A percentile compares a stretch with the other conserved stretches of the same genome.
phyloP scores from a whole-genome alignment of 331 rosid genomes.

The Pyrus hybrid region DNA sequence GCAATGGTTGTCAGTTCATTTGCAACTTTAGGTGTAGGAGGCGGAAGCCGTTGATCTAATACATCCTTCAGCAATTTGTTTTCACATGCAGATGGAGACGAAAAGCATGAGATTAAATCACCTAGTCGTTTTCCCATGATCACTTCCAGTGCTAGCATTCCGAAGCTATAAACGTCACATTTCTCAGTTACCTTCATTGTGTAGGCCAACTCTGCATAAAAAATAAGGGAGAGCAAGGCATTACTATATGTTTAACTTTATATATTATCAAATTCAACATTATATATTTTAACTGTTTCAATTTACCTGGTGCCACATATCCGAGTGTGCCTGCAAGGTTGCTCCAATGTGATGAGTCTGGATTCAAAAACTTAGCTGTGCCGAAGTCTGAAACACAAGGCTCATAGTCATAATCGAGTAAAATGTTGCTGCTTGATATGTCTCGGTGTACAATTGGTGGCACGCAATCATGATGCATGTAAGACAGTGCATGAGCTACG shows the following conservation, averaged over 20 bases:
- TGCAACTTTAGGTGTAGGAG: background rate
- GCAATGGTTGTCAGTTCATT: too few relatives aligned
- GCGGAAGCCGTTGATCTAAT: background rate
- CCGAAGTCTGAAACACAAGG: conserved; percentile 20
- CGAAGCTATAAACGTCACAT: too few relatives aligned
- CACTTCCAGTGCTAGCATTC: too few relatives aligned
- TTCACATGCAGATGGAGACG: background rate
- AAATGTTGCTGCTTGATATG: background rate
- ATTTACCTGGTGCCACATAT: background rate
- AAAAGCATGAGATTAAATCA: background rate
- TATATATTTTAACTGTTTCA: too few relatives aligned
- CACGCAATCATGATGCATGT: conserved; percentile 26
- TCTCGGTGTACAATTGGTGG: conserved; percentile 27
- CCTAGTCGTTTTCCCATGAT: background rate
- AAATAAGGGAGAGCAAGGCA: background rate
- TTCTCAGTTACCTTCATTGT: too few relatives aligned
- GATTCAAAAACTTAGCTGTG: conserved; percentile 12
- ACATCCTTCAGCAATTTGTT: background rate
- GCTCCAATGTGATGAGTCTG: conserved; percentile 18
- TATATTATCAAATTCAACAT: too few relatives aligned
- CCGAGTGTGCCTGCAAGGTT: conserved; percentile 24
- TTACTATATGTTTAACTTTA: background rate
- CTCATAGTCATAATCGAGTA: conserved; percentile 7
- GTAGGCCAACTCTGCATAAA: background rate
- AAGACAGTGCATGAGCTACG: conserved; percentile 29